Conservation (phyloP, 139 green algal species). For the Deuterostichococcus epilithicus region DNA sequence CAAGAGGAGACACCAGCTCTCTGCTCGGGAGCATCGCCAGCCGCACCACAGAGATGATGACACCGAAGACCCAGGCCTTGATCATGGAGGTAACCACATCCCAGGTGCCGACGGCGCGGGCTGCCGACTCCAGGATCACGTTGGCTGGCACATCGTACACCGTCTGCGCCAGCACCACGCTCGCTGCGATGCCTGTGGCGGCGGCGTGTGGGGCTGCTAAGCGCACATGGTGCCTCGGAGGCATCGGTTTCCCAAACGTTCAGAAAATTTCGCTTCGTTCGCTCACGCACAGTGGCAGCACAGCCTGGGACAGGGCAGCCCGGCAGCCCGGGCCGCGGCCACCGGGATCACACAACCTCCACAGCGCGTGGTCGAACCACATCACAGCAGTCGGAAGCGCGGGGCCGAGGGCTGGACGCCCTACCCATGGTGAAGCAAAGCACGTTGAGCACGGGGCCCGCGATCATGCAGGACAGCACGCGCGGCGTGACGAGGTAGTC, state of each 20-base stretch:
- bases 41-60: conserved; percentile 77
- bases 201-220: neutral
- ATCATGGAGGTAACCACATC: conserved; percentile 87
- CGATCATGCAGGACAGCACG: conserved; percentile 90
- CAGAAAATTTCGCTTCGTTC: too few relatives aligned
- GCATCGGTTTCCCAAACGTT: too few relatives aligned
- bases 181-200: conserved; percentile 78
- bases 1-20: neutral
- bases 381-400: neutral
- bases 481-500: conserved; percentile 97
- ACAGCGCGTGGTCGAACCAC: too few relatives aligned
- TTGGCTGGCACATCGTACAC: conserved; percentile 92
- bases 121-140: conserved; percentile 92
- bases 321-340: too few relatives aligned
- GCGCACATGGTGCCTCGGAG: too few relatives aligned
- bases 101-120: conserved; percentile 72
- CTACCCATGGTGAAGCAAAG: conserved; percentile 94
- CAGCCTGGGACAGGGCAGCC: too few relatives aligned
- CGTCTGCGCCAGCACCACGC: conserved; percentile 84
- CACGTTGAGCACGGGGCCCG: conserved; percentile 89
- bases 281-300: too few relatives aligned
- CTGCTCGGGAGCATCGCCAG: neutral
- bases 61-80: conserved; percentile 93
- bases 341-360: too few relatives aligned
- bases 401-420: too few relatives aligned